phyloP scores from a whole-genome alignment of 495 filamentous ascomycete species.

The Penicillium bialowiezense region DNA sequence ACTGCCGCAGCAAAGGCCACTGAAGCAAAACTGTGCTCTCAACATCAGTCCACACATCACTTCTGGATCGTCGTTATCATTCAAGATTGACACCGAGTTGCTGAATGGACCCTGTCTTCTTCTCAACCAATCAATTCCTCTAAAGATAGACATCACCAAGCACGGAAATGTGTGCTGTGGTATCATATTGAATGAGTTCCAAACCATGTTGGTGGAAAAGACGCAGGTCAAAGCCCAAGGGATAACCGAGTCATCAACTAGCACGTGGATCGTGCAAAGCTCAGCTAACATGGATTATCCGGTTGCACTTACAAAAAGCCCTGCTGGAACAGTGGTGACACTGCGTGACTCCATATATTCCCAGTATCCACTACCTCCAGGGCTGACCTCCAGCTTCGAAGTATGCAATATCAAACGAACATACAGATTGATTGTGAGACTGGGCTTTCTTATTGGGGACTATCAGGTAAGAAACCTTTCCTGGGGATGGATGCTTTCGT shows the following conservation, averaged over 20 bases:
- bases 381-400: background rate
- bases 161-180: background rate
- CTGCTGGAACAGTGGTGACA: background rate
- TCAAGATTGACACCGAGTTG: background rate
- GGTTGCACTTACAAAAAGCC: background rate
- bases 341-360: background rate
- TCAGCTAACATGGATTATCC: background rate
- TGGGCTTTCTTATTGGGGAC: background rate
- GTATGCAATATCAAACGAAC: conserved; percentile 5
- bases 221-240: conserved; percentile 2
- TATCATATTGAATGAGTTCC: background rate
- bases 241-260: background rate
- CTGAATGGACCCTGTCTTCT: background rate
- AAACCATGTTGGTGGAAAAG: conserved; percentile 2
- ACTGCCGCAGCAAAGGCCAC: background rate
- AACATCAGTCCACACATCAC: background rate
- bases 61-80: background rate
- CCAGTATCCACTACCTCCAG: background rate
- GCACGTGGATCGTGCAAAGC: conserved; percentile 1
- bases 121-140: background rate
- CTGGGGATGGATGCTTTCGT: no score
- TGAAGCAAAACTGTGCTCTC: background rate
- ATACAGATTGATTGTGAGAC: background rate
- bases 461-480: background rate
- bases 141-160: background rate